Percentiles rank a stretch among this genome's conserved stretches.
These are phyloP conservation scores for Penicillium turbatum DNA, from an alignment of 495 filamentous ascomycete species.

Conservation along the genomic window DNA sequence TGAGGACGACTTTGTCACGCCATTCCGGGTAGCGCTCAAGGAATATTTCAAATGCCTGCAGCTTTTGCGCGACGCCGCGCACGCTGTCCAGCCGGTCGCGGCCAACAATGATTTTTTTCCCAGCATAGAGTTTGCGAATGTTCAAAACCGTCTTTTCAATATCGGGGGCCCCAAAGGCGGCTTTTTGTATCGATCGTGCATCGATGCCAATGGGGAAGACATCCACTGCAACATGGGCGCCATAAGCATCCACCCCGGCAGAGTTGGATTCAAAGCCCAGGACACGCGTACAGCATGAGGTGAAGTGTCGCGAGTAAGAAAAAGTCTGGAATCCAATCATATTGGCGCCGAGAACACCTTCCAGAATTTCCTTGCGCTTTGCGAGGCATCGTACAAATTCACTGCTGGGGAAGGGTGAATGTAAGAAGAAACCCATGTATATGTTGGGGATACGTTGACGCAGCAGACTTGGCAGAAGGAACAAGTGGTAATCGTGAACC, in stretches of 20 bases:
- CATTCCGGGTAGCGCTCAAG: conserved; percentile 82
- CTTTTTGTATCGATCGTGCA: conserved; percentile 61
- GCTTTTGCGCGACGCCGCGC: conserved; percentile 84
- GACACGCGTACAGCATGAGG: conserved; percentile 84
- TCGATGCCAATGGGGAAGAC: conserved; percentile 92
- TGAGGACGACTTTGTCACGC: conserved; percentile 86
- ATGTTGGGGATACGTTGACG: conserved; percentile 76
- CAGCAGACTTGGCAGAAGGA: conserved; percentile 79
- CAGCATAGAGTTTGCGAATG: conserved; percentile 68
- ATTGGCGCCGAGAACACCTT: conserved; percentile 82
- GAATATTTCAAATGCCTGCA: conserved; percentile 89
- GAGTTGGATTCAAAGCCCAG: conserved; percentile 77
- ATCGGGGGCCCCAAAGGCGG: conserved; percentile 62
- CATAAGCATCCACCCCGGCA: conserved; percentile 81
- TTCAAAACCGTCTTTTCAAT: conserved; percentile 61
- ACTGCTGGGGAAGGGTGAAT: conserved; percentile 89
- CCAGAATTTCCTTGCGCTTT: conserved; percentile 78
- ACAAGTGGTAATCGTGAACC: conserved; percentile 88
- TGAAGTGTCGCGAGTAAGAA: conserved; percentile 88
- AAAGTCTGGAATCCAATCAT: conserved; percentile 91
- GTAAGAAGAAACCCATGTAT: conserved; percentile 87
- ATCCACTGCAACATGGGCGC: conserved; percentile 79
- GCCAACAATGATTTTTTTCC: conserved; percentile 91
- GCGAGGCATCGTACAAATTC: conserved; percentile 86
- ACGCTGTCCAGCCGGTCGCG: conserved; percentile 87